Base-by-base conservation (phyloP, 1,284 basidiomycete genomes). In the Cutaneotrichosporon mucoides region DNA sequence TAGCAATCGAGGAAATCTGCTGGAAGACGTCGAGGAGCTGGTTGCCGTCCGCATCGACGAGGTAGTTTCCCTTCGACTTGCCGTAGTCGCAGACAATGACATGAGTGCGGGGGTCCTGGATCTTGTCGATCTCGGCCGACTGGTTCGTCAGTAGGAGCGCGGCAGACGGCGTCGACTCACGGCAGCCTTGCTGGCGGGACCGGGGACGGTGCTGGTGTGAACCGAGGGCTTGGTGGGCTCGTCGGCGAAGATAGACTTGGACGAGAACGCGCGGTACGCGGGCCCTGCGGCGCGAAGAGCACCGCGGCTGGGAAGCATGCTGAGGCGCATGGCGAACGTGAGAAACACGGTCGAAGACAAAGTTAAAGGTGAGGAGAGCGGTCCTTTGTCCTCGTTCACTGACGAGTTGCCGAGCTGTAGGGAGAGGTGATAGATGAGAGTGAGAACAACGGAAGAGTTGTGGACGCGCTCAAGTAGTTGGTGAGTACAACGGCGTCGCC, bases 1-100 rank as follows among this genome's bases (percentile, higher is more conserved):
- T 42, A 0, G 79, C 76, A 50, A 82, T 82, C 42, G 76, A 79
- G 11, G 78, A 76, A 61, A 76, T 76, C 68, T 84, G 82, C 3
- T 80, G 80, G 67, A 82, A 84, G 43, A 83, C 80, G 60, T 84
- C 83, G 53, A 84, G 78, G 10, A 82, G 66, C 40, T 69, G 69
- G 70, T 84, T 84, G 24, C 81, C 82, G 64, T 84, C 83, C 2
- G 79, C 83, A 60, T 84, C 83, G 51, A 79, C 78, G 44, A 84
- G 68, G 71, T 80, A 83, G 69, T 82, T 82, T 24, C 79, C 76
- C 43, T 45, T 41, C 46, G 65, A 66, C 48, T 62, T 62, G 53
- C 48, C 55, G 46, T 66, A 66, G 60, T 66, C 65, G 41, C 46
- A 59, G 15, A 64, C 62, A 37, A 66, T 15, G 44, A 66, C 65